Evolutionary conservation across 805 yeast genomes (phyloP), one percentile per base, ranked within the genome.

Genomic region (Ogataea paradorogensis): DNA sequence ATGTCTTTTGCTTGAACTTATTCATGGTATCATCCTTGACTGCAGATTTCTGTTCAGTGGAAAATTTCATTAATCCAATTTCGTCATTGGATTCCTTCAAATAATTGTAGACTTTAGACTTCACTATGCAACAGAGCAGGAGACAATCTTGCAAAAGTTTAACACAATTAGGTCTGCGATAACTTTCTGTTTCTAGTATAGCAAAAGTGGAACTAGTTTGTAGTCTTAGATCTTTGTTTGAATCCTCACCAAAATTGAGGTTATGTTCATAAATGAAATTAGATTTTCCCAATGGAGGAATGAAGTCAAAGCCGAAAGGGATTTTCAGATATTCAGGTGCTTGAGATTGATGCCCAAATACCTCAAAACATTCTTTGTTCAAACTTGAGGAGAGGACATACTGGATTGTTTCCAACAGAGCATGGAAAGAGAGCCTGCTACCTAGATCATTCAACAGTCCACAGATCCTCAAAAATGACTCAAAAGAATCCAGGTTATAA

Each of bases 401-500:
- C 43, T 58, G 60, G 7, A 53, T 30, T 8, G 47, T 47, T 41
- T 58, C 63, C 27, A 60, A 32, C 15, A 61, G 54, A 10, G 69
- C 69, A 48, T 69, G 65, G 0, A 62, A 37, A 5, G 58, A 41
- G 16, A 70, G 50, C 3, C 71, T 40, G 40, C 65, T 50, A 16
- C 69, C 71, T 48, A 66, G 29, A 40, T 59, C 60, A 35, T 45
- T 46, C 23, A 59, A 33, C 22, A 52, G 30, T 13, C 47, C 31
- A 27, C 54, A 50, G 4, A 59, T 28, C 4, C 42, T 27, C 28
- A 58, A 16, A 25, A 56, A 53, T 15, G 48, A 45, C 8, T 51
- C 55, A 9, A 35, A 23, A 7, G 52, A 38, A 13, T 50, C 38
- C 15, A 56, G 30, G 23, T 45, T 51, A 21, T 43, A 43, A 20